Base-by-base conservation (phyloP, 2,329 filamentous ascomycete genomes). In the Elsinoe batatas region DNA sequence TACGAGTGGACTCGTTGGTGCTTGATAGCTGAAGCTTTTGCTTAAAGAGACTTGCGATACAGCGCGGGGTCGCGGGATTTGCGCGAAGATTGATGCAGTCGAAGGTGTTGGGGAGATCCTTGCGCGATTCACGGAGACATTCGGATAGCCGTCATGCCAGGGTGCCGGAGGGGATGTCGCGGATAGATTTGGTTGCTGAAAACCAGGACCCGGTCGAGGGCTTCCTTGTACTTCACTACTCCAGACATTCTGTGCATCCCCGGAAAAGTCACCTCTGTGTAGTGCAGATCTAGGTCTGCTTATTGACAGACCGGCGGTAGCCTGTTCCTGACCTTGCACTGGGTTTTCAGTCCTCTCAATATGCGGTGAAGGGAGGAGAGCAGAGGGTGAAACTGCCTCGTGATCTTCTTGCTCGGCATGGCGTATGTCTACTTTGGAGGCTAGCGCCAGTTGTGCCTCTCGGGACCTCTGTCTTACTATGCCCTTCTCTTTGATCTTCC, bases 1-100 rank as follows among this genome's bases (percentile, higher is more conserved):
- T 0, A 94, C 91, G 10, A 98, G 75, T 12, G 93, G 93, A 64
- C 91, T 97, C 1, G 93, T 97, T 0, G 93, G 91, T 2, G 88
- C 82, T 70, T 91, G 86, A 59, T 95, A 86, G 32, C 87, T 78
- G 68, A 95, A 96, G 63, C 82, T 90, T 1, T 84, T 86, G 0
- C 87, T 85, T 12, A 87, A 76, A 1, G 88, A 87, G 6, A 84
- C 89, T 57, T 72, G 71, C 33, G 73, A 76, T 17, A 66, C 62
- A n/a, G 72, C 71, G 57, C 74, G 68, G 49, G 71, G 65, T 47
- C 72, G 66, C 11, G 61, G 62, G 3, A 64, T 86, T 11, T 58
- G 46, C 20, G 65, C 1, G 82, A 63, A 22, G 55, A 65, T 57
- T 53, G 61, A 20, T 36, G 50, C 57, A 42, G 44, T 57, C 7